Conservation (phyloP, 495 filamentous ascomycete species). For the Neurospora sp. region DNA sequence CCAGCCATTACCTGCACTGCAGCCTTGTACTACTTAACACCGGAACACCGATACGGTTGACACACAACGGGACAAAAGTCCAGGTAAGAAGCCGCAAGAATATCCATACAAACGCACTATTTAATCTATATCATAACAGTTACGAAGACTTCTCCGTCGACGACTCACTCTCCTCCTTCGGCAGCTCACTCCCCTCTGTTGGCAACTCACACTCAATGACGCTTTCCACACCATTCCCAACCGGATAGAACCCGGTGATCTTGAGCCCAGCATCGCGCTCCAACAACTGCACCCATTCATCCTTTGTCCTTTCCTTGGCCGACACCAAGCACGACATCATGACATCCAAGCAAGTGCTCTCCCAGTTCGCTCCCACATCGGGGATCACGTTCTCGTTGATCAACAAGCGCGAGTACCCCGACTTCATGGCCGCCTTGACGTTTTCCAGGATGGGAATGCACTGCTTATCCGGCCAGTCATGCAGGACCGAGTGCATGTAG, state of each 20-base stretch:
- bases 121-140: background rate
- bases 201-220: conserved; percentile 32
- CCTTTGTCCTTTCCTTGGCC: conserved; percentile 22
- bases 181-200: background rate
- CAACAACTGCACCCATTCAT: conserved; percentile 21
- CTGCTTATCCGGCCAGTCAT: conserved; percentile 39
- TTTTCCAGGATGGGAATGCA: conserved; percentile 28
- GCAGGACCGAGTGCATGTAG: conserved; percentile 34
- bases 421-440: conserved; percentile 33
- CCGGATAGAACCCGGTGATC: conserved; percentile 31
- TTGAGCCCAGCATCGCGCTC: conserved; percentile 27
- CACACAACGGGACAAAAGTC: too few species aligned
- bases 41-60: too few species aligned
- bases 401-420: conserved; percentile 39
- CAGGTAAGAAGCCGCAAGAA: too few species aligned
- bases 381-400: conserved; percentile 46
- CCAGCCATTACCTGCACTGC: too few species aligned
- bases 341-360: conserved; percentile 31
- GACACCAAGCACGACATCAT: conserved; percentile 24
- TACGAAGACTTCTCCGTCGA: background rate
- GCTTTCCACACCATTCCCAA: conserved; percentile 26
- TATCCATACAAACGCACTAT: background rate
- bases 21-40: too few species aligned
- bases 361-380: conserved; percentile 30
- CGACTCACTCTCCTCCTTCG: background rate